These are phyloP conservation scores for Senecio squalidus DNA, from an alignment of 140 eudicot species.

Conservation along the genomic window DNA sequence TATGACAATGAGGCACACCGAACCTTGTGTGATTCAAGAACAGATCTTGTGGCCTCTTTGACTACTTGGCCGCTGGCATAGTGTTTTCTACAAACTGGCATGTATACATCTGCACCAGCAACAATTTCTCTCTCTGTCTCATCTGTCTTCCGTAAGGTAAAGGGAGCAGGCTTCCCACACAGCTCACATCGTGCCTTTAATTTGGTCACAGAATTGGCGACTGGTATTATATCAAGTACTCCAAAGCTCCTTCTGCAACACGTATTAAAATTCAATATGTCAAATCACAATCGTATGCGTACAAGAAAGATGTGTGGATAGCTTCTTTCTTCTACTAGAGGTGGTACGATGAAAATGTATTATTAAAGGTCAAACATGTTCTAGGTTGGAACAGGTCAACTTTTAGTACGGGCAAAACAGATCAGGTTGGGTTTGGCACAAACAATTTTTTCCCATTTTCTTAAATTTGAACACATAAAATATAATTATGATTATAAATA, in stretches of 20 bases:
- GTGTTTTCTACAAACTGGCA: slow-evolving; percentile 97
- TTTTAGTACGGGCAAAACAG: too few relatives aligned
- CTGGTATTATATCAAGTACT: slow-evolving; percentile 86
- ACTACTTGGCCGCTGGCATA: slow-evolving; percentile 84
- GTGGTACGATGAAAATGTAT: too few relatives aligned
- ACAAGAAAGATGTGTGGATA: neutral
- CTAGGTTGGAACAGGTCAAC: too few relatives aligned
- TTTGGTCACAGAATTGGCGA: slow-evolving; percentile 88
- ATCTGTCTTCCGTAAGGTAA: slow-evolving; percentile 84
- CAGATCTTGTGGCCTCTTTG: slow-evolving; percentile 66
- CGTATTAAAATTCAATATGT: slow-evolving; percentile 1
- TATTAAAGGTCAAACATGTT: too few relatives aligned
- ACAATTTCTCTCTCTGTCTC: slow-evolving; percentile 80
- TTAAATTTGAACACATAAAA: too few relatives aligned
- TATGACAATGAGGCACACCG: slow-evolving; percentile 34
- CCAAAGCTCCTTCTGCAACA: slow-evolving; percentile 90
- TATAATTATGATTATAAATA: too few relatives aligned
- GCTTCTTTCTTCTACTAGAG: neutral
- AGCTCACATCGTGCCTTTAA: slow-evolving; percentile 81
- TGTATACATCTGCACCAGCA: slow-evolving; percentile 94
- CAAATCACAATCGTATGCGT: neutral
- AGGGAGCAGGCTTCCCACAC: slow-evolving; percentile 85
- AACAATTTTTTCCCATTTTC: too few relatives aligned
- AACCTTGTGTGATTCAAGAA: slow-evolving; percentile 44
- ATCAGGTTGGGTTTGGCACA: too few relatives aligned